A percentile compares a stretch with the other conserved stretches of the same genome.
phyloP scores from a whole-genome alignment of 768 basidiomycete species.

The Mycena kentingensis region DNA sequence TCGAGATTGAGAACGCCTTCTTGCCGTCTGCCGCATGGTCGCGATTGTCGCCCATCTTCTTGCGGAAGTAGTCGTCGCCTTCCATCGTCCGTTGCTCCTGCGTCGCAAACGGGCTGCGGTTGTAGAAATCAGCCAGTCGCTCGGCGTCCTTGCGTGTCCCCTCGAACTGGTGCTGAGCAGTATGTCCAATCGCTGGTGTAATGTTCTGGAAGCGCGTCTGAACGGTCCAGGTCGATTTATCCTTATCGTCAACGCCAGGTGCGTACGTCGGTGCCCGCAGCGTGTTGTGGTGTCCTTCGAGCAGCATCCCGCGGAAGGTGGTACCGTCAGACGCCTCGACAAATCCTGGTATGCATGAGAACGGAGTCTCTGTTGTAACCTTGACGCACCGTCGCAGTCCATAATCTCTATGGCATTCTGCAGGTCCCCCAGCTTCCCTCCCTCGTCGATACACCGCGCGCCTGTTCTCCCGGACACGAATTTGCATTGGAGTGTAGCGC shows the following conservation, averaged over 20 bases:
- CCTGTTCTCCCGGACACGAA: conserved; percentile 16
- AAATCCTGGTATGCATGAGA: conserved; percentile 10
- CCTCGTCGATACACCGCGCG: conserved; percentile 6
- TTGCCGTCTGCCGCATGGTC: conserved; percentile 17
- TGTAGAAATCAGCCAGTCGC: conserved; percentile 21
- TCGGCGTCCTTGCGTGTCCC: conserved; percentile 19
- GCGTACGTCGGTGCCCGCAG: conserved; percentile 14
- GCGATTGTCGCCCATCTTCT: conserved; percentile 7
- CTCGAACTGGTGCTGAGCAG: conserved; percentile 28
- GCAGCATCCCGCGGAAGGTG: conserved; percentile 23
- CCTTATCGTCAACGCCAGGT: conserved; percentile 14
- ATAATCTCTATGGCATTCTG: conserved; percentile 14
- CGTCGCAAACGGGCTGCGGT: conserved; percentile 20
- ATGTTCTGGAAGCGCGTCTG: conserved; percentile 21
- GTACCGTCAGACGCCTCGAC: conserved; percentile 28
- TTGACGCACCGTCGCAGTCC: conserved; percentile 1
- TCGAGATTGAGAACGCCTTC: conserved; percentile 10
- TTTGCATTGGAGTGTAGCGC: not conserved
- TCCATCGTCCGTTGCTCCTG: not conserved
- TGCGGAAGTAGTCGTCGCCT: conserved; percentile 8
- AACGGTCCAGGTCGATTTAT: conserved; percentile 19
- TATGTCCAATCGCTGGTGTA: conserved; percentile 26
- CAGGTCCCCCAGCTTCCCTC: conserved; percentile 11
- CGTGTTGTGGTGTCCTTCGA: conserved; percentile 22
- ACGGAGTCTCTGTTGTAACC: not conserved